A percentile compares a stretch with the other conserved stretches of the same genome.
Conservation (phyloP, 1,139 yeast genomes). For the Yamadazyma trypodendri region DNA sequence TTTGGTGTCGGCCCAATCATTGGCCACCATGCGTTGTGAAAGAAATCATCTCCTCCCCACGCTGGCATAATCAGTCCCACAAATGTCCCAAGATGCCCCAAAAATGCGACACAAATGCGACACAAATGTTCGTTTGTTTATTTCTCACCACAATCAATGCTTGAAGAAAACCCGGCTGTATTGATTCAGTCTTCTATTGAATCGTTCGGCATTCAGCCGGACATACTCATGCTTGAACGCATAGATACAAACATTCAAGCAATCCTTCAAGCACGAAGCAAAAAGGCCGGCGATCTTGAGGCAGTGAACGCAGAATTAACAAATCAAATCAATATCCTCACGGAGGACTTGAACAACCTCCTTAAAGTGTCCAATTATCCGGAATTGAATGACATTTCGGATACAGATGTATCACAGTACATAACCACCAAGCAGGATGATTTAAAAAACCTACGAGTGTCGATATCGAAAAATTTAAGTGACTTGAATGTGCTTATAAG, state of each 20-base stretch:
- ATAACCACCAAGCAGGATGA: conserved; percentile 7
- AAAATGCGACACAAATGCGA: not conserved
- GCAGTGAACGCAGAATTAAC: conserved; percentile 22
- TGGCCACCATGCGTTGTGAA: no score
- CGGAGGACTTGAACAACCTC: conserved; percentile 25
- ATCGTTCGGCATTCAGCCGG: conserved; percentile 53
- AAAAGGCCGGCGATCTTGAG: conserved; percentile 23
- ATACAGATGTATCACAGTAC: conserved; percentile 7
- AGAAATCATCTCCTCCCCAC: no score
- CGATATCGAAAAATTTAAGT: conserved; percentile 56
- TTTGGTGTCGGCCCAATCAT: no score
- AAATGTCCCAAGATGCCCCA: not conserved
- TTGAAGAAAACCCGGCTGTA: conserved; percentile 36
- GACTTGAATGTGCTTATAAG: conserved; percentile 55
- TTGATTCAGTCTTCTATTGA: conserved; percentile 42
- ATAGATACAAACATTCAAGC: conserved; percentile 40
- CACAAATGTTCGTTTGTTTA: conserved; percentile 2
- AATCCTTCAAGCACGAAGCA: conserved; percentile 25
- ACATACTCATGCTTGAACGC: conserved; percentile 47
- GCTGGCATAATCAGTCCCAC: no score
- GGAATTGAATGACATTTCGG: conserved; percentile 4
- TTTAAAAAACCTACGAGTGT: conserved; percentile 32
- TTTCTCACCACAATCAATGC: conserved; percentile 15
- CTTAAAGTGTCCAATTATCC: conserved; percentile 21
- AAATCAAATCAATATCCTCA: conserved; percentile 17